Evolutionary conservation across 495 filamentous ascomycete genomes (phyloP).

Genomic region (Chaetomium tenue): DNA sequence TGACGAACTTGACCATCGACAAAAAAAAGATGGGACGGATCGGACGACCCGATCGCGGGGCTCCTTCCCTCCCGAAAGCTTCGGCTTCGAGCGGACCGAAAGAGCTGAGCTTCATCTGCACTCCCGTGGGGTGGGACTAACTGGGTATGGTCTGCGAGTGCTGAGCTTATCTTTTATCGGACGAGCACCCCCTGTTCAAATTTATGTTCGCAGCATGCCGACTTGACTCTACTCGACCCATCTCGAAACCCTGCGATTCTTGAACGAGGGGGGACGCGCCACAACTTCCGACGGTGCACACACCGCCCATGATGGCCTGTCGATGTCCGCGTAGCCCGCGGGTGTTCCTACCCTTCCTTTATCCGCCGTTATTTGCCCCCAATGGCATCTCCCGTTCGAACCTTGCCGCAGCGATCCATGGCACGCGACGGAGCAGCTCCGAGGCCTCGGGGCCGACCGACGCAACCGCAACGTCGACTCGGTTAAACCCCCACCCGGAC

Average conservation of each 20-base stretch:
- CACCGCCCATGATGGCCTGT: constrained; percentile 44
- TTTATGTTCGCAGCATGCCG: neutral
- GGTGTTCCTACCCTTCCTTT: constrained; percentile 63
- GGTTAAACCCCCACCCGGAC: constrained; percentile 73
- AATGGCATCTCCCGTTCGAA: constrained; percentile 33
- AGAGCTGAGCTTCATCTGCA: neutral
- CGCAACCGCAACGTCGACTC: constrained; percentile 38
- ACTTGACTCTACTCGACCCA: neutral
- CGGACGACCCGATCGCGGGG: neutral
- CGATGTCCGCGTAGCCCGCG: constrained; percentile 44
- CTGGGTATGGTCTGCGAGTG: too few relatives aligned
- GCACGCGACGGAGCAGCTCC: constrained; percentile 28
- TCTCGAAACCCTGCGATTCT: neutral
- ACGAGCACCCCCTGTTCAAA: constrained; percentile 5
- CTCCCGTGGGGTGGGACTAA: neutral
- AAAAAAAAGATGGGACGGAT: neutral
- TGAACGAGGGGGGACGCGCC: neutral
- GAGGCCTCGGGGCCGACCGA: constrained; percentile 25
- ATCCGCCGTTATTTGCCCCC: constrained; percentile 54
- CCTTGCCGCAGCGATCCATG: constrained; percentile 25
- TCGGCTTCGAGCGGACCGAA: neutral
- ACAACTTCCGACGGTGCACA: neutral
- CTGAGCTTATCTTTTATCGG: neutral
- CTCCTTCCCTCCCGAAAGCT: constrained; percentile 4
- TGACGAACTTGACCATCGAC: neutral